Evolutionary conservation across 2,329 filamentous ascomycete genomes (phyloP).

Genomic region (Aspergillus terreus): DNA sequence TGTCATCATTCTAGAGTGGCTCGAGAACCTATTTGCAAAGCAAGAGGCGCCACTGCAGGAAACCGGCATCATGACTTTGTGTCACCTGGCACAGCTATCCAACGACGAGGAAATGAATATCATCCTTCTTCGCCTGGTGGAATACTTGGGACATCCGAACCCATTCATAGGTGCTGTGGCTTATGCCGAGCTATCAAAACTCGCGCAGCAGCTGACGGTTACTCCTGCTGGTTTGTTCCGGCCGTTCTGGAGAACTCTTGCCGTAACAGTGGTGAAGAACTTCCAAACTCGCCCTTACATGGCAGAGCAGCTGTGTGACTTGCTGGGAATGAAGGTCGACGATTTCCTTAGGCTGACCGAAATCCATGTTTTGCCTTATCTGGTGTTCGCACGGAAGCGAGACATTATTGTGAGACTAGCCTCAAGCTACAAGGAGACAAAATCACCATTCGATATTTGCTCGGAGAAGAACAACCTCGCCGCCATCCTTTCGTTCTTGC

Average conservation of each 20-base stretch:
- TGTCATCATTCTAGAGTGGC: constrained; percentile 63
- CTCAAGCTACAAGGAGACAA: constrained; percentile 56
- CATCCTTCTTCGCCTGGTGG: constrained; percentile 75
- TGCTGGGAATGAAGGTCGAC: constrained; percentile 71
- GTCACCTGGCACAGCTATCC: constrained; percentile 73
- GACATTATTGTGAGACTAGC: constrained; percentile 81
- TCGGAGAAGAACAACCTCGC: constrained; percentile 57
- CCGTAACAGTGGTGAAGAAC: constrained; percentile 77
- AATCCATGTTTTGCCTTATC: constrained; percentile 75
- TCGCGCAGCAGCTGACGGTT: constrained; percentile 63
- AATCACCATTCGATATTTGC: constrained; percentile 58
- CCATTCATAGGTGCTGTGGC: constrained; percentile 74
- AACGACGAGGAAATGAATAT: constrained; percentile 82
- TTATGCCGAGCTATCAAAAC: constrained; percentile 73
- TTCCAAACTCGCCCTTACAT: constrained; percentile 77
- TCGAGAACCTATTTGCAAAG: constrained; percentile 69
- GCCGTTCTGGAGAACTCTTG: constrained; percentile 85
- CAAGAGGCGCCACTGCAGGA: constrained; percentile 68
- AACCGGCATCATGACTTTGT: constrained; percentile 80
- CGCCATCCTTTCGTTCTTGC: constrained; percentile 55
- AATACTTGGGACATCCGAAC: constrained; percentile 82
- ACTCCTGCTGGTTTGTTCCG: constrained; percentile 68
- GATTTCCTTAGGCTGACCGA: constrained; percentile 75
- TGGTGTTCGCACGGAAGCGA: constrained; percentile 72
- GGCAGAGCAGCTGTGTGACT: constrained; percentile 72